These are phyloP conservation scores for Mitosporidium daphniae DNA, from an alignment of 371 early-diverging fungal genomes.

Conservation along the genomic window DNA sequence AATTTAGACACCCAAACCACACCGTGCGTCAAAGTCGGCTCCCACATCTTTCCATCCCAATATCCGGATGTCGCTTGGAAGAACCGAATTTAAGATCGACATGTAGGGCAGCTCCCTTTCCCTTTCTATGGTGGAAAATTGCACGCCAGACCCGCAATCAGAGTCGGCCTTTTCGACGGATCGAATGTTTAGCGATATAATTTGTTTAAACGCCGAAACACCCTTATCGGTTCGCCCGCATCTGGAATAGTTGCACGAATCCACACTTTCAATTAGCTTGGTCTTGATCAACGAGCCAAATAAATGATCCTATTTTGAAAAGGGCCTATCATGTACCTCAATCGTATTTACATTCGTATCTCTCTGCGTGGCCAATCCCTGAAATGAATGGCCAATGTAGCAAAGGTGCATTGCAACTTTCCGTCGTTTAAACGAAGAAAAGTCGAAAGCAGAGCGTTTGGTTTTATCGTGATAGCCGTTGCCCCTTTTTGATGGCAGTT, in stretches of 20 bases:
- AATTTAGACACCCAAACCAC: too few relatives aligned
- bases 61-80: slow-evolving; percentile 56
- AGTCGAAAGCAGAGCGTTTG: too few relatives aligned
- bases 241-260: slow-evolving; percentile 19
- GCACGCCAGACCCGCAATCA: too few relatives aligned
- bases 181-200: slow-evolving; percentile 36
- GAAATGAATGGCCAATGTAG: too few relatives aligned
- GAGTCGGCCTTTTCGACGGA: too few relatives aligned
- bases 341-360: not conserved
- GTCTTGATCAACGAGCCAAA: not conserved
- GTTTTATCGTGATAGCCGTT: too few relatives aligned
- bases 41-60: slow-evolving; percentile 52
- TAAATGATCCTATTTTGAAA: not conserved
- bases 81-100: slow-evolving; percentile 30
- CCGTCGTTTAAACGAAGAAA: too few relatives aligned
- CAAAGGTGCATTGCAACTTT: too few relatives aligned
- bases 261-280: not conserved
- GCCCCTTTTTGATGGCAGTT: too few relatives aligned
- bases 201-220: slow-evolving; percentile 58
- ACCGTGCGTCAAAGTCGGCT: slow-evolving; percentile 40
- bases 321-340: too few relatives aligned
- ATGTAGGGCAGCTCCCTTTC: slow-evolving; percentile 29
- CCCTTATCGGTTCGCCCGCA: slow-evolving; percentile 83
- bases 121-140: slow-evolving; percentile 1
- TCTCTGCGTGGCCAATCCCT: too few relatives aligned